Conservation (phyloP, 306 rosid genomes). For the Carpinus fangiana region DNA sequence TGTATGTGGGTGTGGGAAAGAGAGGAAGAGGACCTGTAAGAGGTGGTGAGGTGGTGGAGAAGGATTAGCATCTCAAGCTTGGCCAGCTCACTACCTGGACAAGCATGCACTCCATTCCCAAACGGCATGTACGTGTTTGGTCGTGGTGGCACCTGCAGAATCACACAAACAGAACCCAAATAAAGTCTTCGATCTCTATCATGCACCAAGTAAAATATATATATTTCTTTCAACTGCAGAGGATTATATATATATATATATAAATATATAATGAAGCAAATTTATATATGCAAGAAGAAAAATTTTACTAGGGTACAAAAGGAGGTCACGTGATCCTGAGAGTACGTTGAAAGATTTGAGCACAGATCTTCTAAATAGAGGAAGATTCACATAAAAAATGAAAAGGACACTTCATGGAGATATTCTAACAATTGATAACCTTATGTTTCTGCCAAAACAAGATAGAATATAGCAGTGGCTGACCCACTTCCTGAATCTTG, state of each 20-base stretch:
- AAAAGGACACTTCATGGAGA: slow-evolving; percentile 48
- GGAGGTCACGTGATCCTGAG: slow-evolving; percentile 61
- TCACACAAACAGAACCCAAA: slow-evolving; percentile 30
- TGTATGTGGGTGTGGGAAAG: neutral
- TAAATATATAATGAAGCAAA: neutral
- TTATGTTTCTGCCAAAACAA: slow-evolving; percentile 41
- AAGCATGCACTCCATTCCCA: slow-evolving; percentile 92
- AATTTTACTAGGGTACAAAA: slow-evolving; percentile 41
- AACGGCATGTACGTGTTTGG: slow-evolving; percentile 92
- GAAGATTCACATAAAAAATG: slow-evolving; percentile 43
- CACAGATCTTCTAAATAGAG: slow-evolving; percentile 16
- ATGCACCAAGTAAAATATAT: neutral
- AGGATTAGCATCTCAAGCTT: slow-evolving; percentile 85
- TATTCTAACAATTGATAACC: slow-evolving; percentile 42
- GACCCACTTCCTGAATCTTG: slow-evolving; percentile 4
- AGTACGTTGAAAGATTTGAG: slow-evolving; percentile 29
- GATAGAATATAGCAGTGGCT: slow-evolving; percentile 30
- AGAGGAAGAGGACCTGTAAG: slow-evolving; percentile 52
- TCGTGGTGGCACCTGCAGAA: slow-evolving; percentile 72
- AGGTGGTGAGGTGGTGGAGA: slow-evolving; percentile 77
- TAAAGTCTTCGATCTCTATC: neutral
- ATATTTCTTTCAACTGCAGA: neutral
- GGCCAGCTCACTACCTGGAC: slow-evolving; percentile 97
- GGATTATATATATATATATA: no score
- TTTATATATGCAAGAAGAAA: neutral